Evolutionary conservation across 345 rosid species (phyloP), one percentile per base, ranked within the genome.

Genomic region (Hibiscus syriacus): DNA sequence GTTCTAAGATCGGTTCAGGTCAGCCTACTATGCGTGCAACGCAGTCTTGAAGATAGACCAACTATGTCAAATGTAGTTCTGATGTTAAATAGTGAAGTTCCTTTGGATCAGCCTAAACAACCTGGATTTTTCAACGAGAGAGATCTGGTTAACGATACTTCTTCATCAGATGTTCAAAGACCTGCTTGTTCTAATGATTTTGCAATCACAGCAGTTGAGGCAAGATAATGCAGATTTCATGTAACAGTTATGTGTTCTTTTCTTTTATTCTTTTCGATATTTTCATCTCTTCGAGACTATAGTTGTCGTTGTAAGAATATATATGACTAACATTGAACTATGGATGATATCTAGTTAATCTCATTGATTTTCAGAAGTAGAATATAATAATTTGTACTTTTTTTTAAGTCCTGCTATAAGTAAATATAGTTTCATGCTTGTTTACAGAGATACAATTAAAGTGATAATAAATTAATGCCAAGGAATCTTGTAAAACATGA

Each of bases 11-110:
- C 62, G 3, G 50, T 75, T 23, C 66, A 62, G 12, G 52, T 74
- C 2, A 73, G 77, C 2, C 34, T 69, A 13, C n/a, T 74, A 55
- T 74, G 73, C 7, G 77, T 74, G 73, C 77, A 74, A 68, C 64
- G 57, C 26, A 3, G 32, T 29, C 59, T 27, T 45, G 70, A 74
- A 32, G 73, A 63, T 25, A 68, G 77, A 59, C 77, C 77, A 46
- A 55, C 17, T 43, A 74, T 74, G 70, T 53, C 73, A 45, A 27
- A 66, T 26, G 74, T 75, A 43, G 71, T 66, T 50, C 56, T 68
- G 34, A 67, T 61, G 75, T 27, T 71, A 56, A 39, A 59, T 11
- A 41, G 79, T 49, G 76, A 75, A 2, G 38, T 45, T 13, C 25
- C 55, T 27, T 57, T 70, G 68, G 68, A 67, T 26, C 38, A 48